Conservation (phyloP, 176 grass and related monocot genomes). For the Juncus inflexus region DNA sequence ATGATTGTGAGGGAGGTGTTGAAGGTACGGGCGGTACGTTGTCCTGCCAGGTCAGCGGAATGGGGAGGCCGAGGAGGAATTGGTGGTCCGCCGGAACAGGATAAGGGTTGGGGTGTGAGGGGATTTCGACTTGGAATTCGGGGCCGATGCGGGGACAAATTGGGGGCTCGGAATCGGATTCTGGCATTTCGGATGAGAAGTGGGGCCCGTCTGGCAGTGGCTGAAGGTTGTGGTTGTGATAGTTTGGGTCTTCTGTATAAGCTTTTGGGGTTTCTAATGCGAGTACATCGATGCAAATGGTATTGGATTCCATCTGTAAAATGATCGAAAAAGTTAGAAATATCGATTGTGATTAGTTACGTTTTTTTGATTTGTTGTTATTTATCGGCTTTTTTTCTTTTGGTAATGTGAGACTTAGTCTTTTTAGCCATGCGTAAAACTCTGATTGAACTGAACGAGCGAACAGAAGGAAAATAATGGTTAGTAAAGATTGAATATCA, state of each 20-base stretch:
- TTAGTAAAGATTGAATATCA: too few species aligned
- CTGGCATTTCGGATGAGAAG: slow-evolving; percentile 38
- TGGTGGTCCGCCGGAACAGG: slow-evolving; percentile 24
- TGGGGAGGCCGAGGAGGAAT: slow-evolving; percentile 40
- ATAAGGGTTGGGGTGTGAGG: slow-evolving; percentile 41
- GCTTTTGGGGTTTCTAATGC: slow-evolving; percentile 22
- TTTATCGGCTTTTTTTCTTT: too few species aligned
- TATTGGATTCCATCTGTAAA: slow-evolving; percentile 34
- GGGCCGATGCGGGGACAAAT: slow-evolving; percentile 59
- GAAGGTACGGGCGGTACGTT: slow-evolving; percentile 46
- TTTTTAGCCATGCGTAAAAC: too few species aligned
- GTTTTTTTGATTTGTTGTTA: too few species aligned
- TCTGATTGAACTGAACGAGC: too few species aligned
- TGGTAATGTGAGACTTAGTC: too few species aligned
- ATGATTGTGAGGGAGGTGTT: slow-evolving; percentile 31
- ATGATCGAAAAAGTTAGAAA: background rate
- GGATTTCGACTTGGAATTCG: slow-evolving; percentile 74
- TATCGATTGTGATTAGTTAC: too few species aligned
- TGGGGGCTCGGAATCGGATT: slow-evolving; percentile 31
- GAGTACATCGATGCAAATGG: slow-evolving; percentile 1
- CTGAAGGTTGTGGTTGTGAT: slow-evolving; percentile 20
- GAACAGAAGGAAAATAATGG: too few species aligned
- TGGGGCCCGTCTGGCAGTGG: slow-evolving; percentile 40
- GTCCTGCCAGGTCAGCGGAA: slow-evolving; percentile 39
- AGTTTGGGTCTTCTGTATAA: background rate